Evolutionary conservation across 495 filamentous ascomycete species (phyloP), one percentile per base, ranked within the genome.

Genomic region (Chaetomium tenue): DNA sequence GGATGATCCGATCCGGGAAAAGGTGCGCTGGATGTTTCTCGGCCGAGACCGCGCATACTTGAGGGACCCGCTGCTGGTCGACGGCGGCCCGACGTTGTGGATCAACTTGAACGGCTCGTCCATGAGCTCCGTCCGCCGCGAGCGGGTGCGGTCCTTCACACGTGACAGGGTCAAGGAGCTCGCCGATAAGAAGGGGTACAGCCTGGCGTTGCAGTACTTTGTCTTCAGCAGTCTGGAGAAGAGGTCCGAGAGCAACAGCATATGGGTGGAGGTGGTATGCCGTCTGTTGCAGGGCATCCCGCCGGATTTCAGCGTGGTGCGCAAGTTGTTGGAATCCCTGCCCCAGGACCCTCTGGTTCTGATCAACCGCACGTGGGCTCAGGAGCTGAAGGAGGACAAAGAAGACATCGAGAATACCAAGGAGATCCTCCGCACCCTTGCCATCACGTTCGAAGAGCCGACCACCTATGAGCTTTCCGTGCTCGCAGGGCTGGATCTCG

Each of bases 141-240:
- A 50, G 20, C 47, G 23, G 47, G 23, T 23, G 0, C 47, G 47
- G n/a, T 22, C 47, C n/a, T 50, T 50, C 20, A 50, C 47, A 20
- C 47, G 47, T 13, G 47, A 22, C 20, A 50, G 47, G 47, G 47
- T 50, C 47, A 50, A 23, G 47, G 47, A 50, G 20, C 47, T 50
- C 47, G 47, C 47, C 47, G 23, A 23, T 8, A n/a, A 20, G 20
- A 50, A 50, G 23, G 8, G 18, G 1, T 50, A 50, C 12, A 25
- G 20, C 47, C 20, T 50, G 47, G 47, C 47, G 47, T 13, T 50
- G 22, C 47, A 50, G 47, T 50, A 50, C 20, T 50, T 50, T 50
- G 47, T 50, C 11, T 50, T 50, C 47, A 50, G 47, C 47, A 50
- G 47, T 25, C 47, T 50, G 5, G 47, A 50, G 47, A 50, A 50